Base-by-base conservation (phyloP, 352 stramenopile species). In the Phytopythium boreale region DNA sequence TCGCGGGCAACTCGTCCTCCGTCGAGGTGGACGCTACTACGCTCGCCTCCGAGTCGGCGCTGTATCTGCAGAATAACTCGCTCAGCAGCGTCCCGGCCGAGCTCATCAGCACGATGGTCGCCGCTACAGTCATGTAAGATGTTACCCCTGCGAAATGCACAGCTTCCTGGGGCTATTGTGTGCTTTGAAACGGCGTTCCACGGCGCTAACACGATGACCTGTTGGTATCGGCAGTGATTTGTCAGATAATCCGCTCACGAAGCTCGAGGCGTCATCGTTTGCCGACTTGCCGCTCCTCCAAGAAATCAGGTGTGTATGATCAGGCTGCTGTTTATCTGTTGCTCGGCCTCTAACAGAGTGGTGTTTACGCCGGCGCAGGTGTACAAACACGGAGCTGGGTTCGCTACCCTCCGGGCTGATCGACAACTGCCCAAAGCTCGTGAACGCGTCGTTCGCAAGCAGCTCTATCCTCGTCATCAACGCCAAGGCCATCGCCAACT, bases 171-270 rank as follows among this genome's bases (percentile, higher is more conserved):
- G 26, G 5, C 47, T 11, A 39, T 4, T 22, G 2, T 22, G 37
- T 61, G n/a, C 51, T 47, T 8, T 37, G 17, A 59, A 43, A 15
- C 15, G 17, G 7, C 1, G 6, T n/a, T 46, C 11, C 14, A 5
- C 39, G 17, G 20, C 47, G 10, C 36, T 63, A 36, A 29, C 20
- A 20, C 22, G 17, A 61, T 36, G 19, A 15, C 0, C 59, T 58
- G 39, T 55, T 66, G 53, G 17, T 56, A 61, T 39, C 5, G 43
- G 29, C 39, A 89, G 78, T 49, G 66, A 86, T 61, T 50, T 88
- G 7, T 90, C 82, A 1, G 65, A 82, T 56, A 91, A 91, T 64
- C 78, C 76, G 24, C 65, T 91, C 37, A 80, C 71, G 29, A 61
- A 66, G 62, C 68, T 90, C n/a, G 67, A 79, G 36, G 26, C 79